Conservation (phyloP, 257 asterid species). For the Eustoma russellianum region DNA sequence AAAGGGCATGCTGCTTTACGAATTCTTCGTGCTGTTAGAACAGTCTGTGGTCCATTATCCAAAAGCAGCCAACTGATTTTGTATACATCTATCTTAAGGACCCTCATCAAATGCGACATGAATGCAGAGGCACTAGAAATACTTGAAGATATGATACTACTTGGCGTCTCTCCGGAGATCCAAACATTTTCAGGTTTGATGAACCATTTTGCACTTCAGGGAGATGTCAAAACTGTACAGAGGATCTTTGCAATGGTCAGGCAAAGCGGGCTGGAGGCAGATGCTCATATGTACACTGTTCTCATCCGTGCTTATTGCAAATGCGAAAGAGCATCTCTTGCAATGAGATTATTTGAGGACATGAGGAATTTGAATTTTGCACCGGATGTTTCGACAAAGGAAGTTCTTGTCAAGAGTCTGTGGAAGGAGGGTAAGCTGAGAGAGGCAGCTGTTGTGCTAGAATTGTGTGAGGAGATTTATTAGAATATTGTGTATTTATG, state of each 20-base stretch:
- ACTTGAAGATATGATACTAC: slow-evolving; percentile 79
- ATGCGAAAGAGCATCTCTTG: slow-evolving; percentile 77
- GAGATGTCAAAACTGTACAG: slow-evolving; percentile 74
- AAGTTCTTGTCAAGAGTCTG: slow-evolving; percentile 68
- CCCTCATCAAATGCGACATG: slow-evolving; percentile 74
- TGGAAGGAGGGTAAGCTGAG: slow-evolving; percentile 93
- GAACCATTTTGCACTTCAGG: slow-evolving; percentile 80
- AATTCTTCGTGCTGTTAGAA: slow-evolving; percentile 40
- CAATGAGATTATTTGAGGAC: slow-evolving; percentile 71
- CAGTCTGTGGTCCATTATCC: slow-evolving; percentile 52
- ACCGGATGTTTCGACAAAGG: slow-evolving; percentile 56
- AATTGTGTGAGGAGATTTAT: slow-evolving; percentile 49
- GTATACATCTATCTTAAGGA: slow-evolving; percentile 70
- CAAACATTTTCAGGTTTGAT: slow-evolving; percentile 82
- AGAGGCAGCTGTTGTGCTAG: slow-evolving; percentile 90
- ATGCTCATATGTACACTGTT: slow-evolving; percentile 76
- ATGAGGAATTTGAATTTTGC: slow-evolving; percentile 48
- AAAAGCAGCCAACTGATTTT: slow-evolving; percentile 37
- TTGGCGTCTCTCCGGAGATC: slow-evolving; percentile 48
- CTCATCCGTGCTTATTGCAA: slow-evolving; percentile 81
- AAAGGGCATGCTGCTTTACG: slow-evolving; percentile 60
- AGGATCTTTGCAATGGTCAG: slow-evolving; percentile 71
- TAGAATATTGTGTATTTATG: no score
- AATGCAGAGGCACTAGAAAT: slow-evolving; percentile 37
- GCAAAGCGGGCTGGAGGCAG: slow-evolving; percentile 72